Conservation (phyloP, 164 flowering plant species). For the Vitis rotundifolia region DNA sequence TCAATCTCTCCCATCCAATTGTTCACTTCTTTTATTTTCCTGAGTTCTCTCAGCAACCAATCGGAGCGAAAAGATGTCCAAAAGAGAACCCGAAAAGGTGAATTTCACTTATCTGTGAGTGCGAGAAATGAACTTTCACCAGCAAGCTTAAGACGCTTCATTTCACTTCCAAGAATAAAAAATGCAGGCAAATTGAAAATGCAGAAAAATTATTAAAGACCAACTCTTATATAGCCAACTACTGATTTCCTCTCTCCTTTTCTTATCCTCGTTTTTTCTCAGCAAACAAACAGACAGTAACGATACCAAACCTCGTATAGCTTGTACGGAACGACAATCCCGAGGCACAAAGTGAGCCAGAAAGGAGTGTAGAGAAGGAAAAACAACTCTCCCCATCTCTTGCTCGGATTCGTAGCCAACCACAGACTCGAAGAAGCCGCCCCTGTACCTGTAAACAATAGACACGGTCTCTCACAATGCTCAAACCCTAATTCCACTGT, state of each 20-base stretch:
- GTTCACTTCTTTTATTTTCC: no score
- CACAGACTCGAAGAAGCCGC: conserved; percentile 41
- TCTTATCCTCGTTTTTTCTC: background rate
- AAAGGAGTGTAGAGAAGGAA: conserved; percentile 89
- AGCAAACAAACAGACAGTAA: background rate
- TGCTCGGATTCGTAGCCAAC: conserved; percentile 87
- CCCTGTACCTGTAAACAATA: conserved; percentile 4
- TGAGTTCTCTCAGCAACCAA: no score
- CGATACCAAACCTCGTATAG: conserved; percentile 69
- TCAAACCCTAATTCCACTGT: background rate
- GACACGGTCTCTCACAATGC: background rate
- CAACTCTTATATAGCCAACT: no score
- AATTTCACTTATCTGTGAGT: no score
- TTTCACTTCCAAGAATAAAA: no score
- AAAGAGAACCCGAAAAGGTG: no score
- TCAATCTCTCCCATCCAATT: no score
- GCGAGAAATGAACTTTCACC: no score
- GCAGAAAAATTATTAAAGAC: no score
- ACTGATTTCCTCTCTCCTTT: background rate
- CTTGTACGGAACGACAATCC: conserved; percentile 84
- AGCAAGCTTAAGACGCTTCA: no score
- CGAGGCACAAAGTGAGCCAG: conserved; percentile 94
- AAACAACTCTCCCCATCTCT: conserved; percentile 94
- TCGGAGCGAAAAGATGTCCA: no score
- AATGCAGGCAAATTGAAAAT: no score